Conservation (phyloP, 768 basidiomycete genomes). For the Russula earlei region DNA sequence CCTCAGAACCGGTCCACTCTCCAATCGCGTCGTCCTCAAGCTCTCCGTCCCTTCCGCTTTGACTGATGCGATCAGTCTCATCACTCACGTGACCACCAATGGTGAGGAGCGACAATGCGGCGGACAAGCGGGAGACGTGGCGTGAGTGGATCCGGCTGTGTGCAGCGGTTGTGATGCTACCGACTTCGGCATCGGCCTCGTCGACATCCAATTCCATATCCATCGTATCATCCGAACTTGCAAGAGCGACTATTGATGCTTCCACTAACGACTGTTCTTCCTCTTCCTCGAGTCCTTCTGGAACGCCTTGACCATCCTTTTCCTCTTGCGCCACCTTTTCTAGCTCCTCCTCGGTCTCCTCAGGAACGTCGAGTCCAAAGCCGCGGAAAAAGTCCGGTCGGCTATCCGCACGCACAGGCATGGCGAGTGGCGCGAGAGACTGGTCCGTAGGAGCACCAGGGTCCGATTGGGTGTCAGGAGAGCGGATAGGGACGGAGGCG, state of each 20-base stretch:
- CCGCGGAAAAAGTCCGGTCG: slow-evolving; percentile 69
- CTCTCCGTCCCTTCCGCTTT: slow-evolving; percentile 23
- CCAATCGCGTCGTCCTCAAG: slow-evolving; percentile 37
- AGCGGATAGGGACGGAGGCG: slow-evolving; percentile 35
- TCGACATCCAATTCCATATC: slow-evolving; percentile 22
- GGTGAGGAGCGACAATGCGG: slow-evolving; percentile 56
- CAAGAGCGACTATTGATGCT: slow-evolving; percentile 9
- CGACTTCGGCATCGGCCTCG: slow-evolving; percentile 32
- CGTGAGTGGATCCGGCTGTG: slow-evolving; percentile 54
- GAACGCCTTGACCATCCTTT: slow-evolving; percentile 17
- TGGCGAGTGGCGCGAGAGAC: slow-evolving; percentile 34
- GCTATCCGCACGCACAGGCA: slow-evolving; percentile 37
- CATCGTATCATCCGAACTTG: slow-evolving; percentile 14
- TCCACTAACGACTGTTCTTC: slow-evolving; percentile 12
- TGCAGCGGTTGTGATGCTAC: slow-evolving; percentile 37
- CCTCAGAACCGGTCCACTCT: slow-evolving; percentile 84
- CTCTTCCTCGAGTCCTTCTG: slow-evolving; percentile 21
- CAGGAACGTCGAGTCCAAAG: slow-evolving; percentile 72
- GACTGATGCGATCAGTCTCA: slow-evolving; percentile 25
- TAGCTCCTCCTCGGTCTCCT: slow-evolving; percentile 59
- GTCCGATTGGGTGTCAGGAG: slow-evolving; percentile 38
- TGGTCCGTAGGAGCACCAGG: slow-evolving; percentile 44
- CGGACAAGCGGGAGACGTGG: slow-evolving; percentile 57
- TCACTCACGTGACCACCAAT: slow-evolving; percentile 37
- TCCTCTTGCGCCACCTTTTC: slow-evolving; percentile 19